Conservation (phyloP, 2,329 filamentous ascomycete species). For the Neonectria punicea region DNA sequence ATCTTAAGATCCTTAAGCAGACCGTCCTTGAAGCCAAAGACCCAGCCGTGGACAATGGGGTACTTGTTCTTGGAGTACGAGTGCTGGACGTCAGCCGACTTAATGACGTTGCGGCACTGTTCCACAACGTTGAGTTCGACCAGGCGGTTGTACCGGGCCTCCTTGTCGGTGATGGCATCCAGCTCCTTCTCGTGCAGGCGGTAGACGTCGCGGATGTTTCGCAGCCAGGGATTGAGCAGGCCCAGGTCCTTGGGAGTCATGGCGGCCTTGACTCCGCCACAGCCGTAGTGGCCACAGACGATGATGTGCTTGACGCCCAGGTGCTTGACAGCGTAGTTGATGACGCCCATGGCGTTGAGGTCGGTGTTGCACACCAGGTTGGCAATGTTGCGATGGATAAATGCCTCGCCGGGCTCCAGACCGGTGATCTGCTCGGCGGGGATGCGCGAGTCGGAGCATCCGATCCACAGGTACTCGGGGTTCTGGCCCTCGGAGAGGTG, state of each 20-base stretch:
- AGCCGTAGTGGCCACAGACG: constrained; percentile 83
- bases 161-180: constrained; percentile 68
- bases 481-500: constrained; percentile 72
- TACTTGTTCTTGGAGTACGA: constrained; percentile 70
- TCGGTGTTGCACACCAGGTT: constrained; percentile 86
- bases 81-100: constrained; percentile 83
- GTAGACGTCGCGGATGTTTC: constrained; percentile 80
- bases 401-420: constrained; percentile 88
- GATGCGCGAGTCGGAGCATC: constrained; percentile 89
- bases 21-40: constrained; percentile 76
- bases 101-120: constrained; percentile 81
- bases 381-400: constrained; percentile 94
- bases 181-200: constrained; percentile 77
- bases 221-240: constrained; percentile 77
- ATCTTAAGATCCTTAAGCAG: constrained; percentile 73
- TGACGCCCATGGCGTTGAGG: constrained; percentile 81
- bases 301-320: constrained; percentile 85
- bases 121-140: constrained; percentile 86
- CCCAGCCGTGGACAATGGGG: constrained; percentile 79
- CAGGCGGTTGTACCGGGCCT: constrained; percentile 73
- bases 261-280: constrained; percentile 80
- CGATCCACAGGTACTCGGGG: constrained; percentile 86
- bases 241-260: constrained; percentile 77
- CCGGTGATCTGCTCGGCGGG: constrained; percentile 90
- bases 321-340: constrained; percentile 86